Base-by-base conservation (phyloP, 192 early-diverging fungal species). In the Phycomyces blakesleeanus region DNA sequence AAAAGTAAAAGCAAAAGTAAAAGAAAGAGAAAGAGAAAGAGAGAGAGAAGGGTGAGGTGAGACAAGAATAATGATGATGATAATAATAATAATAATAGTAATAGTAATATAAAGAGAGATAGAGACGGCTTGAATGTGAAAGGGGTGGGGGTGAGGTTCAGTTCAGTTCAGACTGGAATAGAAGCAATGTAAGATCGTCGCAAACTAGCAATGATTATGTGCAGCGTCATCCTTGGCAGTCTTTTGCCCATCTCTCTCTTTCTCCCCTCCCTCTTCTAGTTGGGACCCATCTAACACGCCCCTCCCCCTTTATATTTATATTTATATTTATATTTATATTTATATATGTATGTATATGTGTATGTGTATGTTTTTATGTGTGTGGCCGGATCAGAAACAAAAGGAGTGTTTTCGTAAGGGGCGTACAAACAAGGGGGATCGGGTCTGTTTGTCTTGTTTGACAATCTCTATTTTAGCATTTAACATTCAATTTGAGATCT, bases 111-210 rank as follows among this genome's bases (percentile, higher is more conserved):
- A 18, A 47, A n/a, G 12, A 47, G 3, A 18, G 44, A 14, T 47
- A 47, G 12, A n/a, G 44, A 34, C 29, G 29, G 15, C 44, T n/a
- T 18, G 18, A 47, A 47, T 47, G 44, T 47, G 44, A n/a, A n/a
- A 47, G 12, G 18, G 44, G 12, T 6, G 12, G 4, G 52, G 52
- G 52, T n/a, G n/a, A n/a, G 24, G 52, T 54, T 4, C 4, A 54
- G 52, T 22, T 22, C 24, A 54, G 52, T 54, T 54, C 8, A 54
- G 24, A 54, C 16, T 54, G 52, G 52, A 54, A 54, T 29, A 54
- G 26, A 26, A 54, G 21, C 26, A 47, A 47, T 47, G 18, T 18
- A 47, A 47, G 44, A 47, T 47, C 44, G 44, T 47, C 44, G 44
- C 11, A 47, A 47, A 47, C 44, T 47, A 47, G 44, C 44, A 47